Evolutionary conservation across 2,329 filamentous ascomycete genomes (phyloP).

Genomic region (Pseudocercospora macadamiae): DNA sequence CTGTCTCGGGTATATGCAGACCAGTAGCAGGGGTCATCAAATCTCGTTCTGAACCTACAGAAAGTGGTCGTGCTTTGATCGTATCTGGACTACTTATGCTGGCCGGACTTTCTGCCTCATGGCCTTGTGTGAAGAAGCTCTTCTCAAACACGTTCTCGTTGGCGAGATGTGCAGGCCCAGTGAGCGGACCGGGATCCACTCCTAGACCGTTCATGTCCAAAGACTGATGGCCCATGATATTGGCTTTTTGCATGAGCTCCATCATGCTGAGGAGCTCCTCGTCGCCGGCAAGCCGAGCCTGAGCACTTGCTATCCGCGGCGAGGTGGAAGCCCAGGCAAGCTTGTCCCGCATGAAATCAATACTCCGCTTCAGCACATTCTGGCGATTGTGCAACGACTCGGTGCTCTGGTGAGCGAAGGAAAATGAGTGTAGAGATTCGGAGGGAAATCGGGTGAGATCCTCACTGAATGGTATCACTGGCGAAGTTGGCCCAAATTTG

Average conservation of each 20-base stretch:
- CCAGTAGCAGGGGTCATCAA: constrained; percentile 4
- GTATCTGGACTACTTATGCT: constrained; percentile 32
- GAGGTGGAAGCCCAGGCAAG: constrained; percentile 78
- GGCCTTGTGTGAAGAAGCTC: constrained; percentile 61
- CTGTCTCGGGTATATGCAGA: constrained; percentile 16
- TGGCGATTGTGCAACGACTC: constrained; percentile 90
- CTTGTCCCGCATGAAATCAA: constrained; percentile 95
- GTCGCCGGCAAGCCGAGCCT: constrained; percentile 80
- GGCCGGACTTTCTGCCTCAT: constrained; percentile 46
- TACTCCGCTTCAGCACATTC: constrained; percentile 87
- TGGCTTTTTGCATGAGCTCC: constrained; percentile 80
- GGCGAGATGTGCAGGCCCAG: constrained; percentile 74
- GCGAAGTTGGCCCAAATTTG: constrained; percentile 68
- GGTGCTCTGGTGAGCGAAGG: constrained; percentile 85
- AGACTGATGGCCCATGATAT: constrained; percentile 72
- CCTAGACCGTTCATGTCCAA: constrained; percentile 55
- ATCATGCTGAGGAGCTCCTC: constrained; percentile 88
- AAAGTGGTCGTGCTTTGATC: not conserved
- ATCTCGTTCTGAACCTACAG: constrained; percentile 15
- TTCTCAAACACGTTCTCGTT: constrained; percentile 83
- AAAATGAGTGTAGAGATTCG: constrained; percentile 97
- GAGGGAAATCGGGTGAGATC: constrained; percentile 91
- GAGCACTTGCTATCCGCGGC: constrained; percentile 77
- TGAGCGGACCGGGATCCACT: constrained; percentile 66
- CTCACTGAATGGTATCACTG: constrained; percentile 73